Percentiles rank a stretch among this genome's conserved stretches.
Conservation (phyloP, 1,139 yeast genomes). For the Wickerhamomyces sp. region DNA sequence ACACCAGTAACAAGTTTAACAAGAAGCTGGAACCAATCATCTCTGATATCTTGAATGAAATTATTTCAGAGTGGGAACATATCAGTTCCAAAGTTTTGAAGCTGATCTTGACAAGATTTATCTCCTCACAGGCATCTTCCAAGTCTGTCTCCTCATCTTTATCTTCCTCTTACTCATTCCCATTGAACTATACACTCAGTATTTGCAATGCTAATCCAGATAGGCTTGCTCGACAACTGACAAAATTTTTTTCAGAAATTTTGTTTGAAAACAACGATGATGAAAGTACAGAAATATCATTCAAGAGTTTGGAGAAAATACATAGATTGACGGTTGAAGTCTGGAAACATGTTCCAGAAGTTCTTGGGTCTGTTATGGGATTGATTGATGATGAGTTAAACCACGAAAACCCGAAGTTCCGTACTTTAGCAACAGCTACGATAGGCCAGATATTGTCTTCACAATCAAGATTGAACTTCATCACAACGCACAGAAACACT, state of each 20-base stretch:
- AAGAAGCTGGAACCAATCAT: conserved; percentile 52
- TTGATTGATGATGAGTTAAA: conserved; percentile 75
- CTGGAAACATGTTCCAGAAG: conserved; percentile 77
- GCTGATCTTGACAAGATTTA: conserved; percentile 44
- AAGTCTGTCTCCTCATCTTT: conserved; percentile 27
- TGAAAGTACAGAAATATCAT: conserved; percentile 27
- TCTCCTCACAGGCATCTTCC: conserved; percentile 27
- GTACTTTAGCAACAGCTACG: conserved; percentile 68
- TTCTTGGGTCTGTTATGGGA: conserved; percentile 70
- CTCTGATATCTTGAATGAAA: conserved; percentile 66
- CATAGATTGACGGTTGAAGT: conserved; percentile 62
- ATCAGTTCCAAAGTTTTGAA: conserved; percentile 64
- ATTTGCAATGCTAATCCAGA: conserved; percentile 71
- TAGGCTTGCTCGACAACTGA: conserved; percentile 70
- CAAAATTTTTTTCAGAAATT: conserved; percentile 77
- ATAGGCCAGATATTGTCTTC: conserved; percentile 62
- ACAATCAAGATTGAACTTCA: conserved; percentile 50
- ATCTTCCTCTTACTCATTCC: conserved; percentile 39
- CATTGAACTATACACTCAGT: conserved; percentile 60
- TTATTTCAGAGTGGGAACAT: conserved; percentile 67
- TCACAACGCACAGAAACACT: conserved; percentile 51
- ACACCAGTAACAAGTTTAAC: conserved; percentile 34
- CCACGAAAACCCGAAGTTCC: conserved; percentile 60
- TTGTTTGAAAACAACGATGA: conserved; percentile 43
- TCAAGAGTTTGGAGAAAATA: conserved; percentile 47